Conservation (phyloP, 192 early-diverging fungal genomes). For the Coemansia sp. region DNA sequence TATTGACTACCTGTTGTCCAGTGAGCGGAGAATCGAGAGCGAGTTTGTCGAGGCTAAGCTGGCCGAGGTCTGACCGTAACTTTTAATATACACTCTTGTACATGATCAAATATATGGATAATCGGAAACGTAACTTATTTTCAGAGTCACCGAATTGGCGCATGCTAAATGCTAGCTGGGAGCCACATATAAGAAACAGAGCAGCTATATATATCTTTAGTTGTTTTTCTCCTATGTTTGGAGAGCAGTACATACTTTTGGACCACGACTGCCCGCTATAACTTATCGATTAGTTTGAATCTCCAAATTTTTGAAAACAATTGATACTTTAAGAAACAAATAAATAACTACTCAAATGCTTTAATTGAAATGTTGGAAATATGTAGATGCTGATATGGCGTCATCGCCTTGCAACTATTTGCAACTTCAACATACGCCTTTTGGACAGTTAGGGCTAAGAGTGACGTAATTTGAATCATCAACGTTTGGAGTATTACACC, state of each 20-base stretch:
- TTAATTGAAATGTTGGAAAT: neutral
- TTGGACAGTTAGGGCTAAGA: neutral
- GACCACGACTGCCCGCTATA: no score
- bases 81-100: neutral
- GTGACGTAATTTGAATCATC: neutral
- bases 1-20: constrained; percentile 45
- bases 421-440: neutral
- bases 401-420: neutral
- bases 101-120: neutral
- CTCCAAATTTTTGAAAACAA: neutral
- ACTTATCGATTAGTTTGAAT: no score
- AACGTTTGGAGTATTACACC: neutral
- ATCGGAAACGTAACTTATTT: no score
- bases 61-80: neutral
- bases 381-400: neutral
- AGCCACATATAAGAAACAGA: no score
- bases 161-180: no score
- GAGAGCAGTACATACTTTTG: no score
- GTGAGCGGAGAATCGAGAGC: constrained; percentile 26
- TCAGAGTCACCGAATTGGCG: no score
- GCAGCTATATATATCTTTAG: no score
- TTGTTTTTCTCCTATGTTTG: no score
- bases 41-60: constrained; percentile 4
- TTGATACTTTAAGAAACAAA: neutral
- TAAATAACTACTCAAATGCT: neutral